Conservation (phyloP, 2,329 filamentous ascomycete genomes). For the Arthrinium puccinioides region DNA sequence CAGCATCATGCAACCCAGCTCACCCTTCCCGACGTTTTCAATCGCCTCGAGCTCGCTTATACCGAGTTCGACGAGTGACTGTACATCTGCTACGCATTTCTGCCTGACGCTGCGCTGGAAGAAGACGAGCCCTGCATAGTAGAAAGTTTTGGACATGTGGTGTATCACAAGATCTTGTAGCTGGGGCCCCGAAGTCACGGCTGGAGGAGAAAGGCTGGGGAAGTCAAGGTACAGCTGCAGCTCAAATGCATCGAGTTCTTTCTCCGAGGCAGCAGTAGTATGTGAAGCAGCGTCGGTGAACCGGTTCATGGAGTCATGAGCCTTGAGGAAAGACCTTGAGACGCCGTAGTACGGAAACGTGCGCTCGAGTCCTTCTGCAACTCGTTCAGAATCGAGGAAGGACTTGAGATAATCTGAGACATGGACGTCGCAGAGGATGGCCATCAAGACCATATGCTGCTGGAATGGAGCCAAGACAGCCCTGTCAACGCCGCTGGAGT, state of each 20-base stretch:
- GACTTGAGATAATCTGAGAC: slow-evolving; percentile 11
- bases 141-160: slow-evolving; percentile 21
- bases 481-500: slow-evolving; percentile 7
- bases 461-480: slow-evolving; percentile 10
- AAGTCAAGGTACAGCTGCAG: slow-evolving; percentile 20
- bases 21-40: slow-evolving; percentile 18
- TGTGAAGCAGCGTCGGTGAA: slow-evolving; percentile 3
- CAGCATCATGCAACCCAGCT: slow-evolving; percentile 24
- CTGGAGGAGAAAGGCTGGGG: slow-evolving; percentile 7
- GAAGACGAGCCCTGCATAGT: slow-evolving; percentile 26
- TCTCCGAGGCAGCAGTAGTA: not conserved
- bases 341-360: slow-evolving; percentile 15
- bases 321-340: slow-evolving; percentile 10
- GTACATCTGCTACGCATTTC: slow-evolving; percentile 14
- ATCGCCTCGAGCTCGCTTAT: slow-evolving; percentile 23
- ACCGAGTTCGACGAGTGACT: slow-evolving; percentile 23
- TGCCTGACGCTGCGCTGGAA: slow-evolving; percentile 24
- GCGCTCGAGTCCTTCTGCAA: slow-evolving; percentile 9
- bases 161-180: slow-evolving; percentile 16
- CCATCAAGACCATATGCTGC: slow-evolving; percentile 16
- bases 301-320: slow-evolving; percentile 13
- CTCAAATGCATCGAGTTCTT: slow-evolving; percentile 21
- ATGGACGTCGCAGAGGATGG: slow-evolving; percentile 13
- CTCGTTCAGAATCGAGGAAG: slow-evolving; percentile 5
- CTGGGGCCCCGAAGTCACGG: slow-evolving; percentile 12